These are phyloP conservation scores for Globisporangium spiculum DNA, from an alignment of 352 stramenopile species.

Conservation along the genomic window DNA sequence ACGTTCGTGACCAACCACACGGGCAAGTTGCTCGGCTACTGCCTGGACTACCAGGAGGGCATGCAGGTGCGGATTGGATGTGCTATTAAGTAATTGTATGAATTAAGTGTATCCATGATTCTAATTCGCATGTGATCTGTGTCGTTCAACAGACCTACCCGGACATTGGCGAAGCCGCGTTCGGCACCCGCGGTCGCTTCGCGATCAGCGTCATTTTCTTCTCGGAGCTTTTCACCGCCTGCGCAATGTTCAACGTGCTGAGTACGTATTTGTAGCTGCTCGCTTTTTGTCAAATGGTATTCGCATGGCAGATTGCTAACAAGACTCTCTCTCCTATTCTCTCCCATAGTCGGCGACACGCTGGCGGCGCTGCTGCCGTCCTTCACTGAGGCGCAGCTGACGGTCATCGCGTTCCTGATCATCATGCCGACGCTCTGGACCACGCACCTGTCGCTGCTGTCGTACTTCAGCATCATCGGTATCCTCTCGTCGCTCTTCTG, in stretches of 20 bases:
- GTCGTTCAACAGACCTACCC: slow-evolving; percentile 51
- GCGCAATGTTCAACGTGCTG: slow-evolving; percentile 76
- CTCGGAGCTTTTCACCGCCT: slow-evolving; percentile 76
- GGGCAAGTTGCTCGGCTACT: slow-evolving; percentile 78
- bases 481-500: slow-evolving; percentile 85
- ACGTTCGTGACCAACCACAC: slow-evolving; percentile 85
- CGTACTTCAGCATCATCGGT: slow-evolving; percentile 81
- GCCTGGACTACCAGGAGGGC: slow-evolving; percentile 75
- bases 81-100: neutral
- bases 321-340: neutral
- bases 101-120: neutral
- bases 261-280: slow-evolving; percentile 36
- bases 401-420: slow-evolving; percentile 63
- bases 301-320: neutral
- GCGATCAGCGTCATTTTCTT: slow-evolving; percentile 83
- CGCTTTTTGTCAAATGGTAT: neutral
- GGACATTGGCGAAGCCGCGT: slow-evolving; percentile 80
- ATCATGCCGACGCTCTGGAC: slow-evolving; percentile 84
- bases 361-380: slow-evolving; percentile 67
- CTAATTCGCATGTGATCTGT: neutral
- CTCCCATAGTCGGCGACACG: slow-evolving; percentile 63
- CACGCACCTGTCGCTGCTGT: slow-evolving; percentile 76
- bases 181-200: slow-evolving; percentile 64
- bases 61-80: slow-evolving; percentile 43
- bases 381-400: slow-evolving; percentile 55